Base-by-base conservation (phyloP, 441 rosid species). In the Corymbia calophylla region DNA sequence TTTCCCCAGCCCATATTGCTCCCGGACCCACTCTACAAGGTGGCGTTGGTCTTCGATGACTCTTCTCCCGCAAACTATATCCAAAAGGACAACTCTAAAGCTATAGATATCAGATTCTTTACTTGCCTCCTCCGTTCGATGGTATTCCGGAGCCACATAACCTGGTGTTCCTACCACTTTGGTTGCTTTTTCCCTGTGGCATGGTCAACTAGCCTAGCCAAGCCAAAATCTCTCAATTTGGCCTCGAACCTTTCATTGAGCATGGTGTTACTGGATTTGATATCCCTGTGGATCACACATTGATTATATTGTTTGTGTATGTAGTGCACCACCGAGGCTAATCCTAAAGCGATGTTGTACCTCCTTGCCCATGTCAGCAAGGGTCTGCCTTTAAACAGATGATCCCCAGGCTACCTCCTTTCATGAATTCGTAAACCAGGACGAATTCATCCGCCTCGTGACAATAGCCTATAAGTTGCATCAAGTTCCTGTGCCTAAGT, bases 161-260 rank as follows among this genome's bases (percentile, higher is more conserved):
- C 27, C 47, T 0, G 0, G 7, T 2, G 14, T 18, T 68, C 47
- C 80, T 21, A 4, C 39, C 80, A 9, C 3, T 4, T 32, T 3
- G 0, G 4, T 68, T 18, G 25, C 19, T 32, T 5, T 32, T 18
- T 2, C 7, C 4, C 7, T 25, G 0, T 6, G 6, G 47, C 7
- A 0, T 68, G 80, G 47, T 68, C 47, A 9, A 68, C 64, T 9
- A 58, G 15, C 64, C 7, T 58, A 29, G 64, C 64, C 2, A 58
- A 58, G 64, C 64, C n/a, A 0, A 58, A 58, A 58, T 58, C 64
- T 58, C 64, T 15, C n/a, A 58, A 2, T 58, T 58, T 58, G 64
- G 64, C n/a, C 64, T 58, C n/a, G 1, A 58, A 58, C 64, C 0
- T 25, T 58, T 58, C 3, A 4, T 58, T 3, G 0, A 58, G n/a